Evolutionary conservation across 495 filamentous ascomycete genomes (phyloP), one percentile per base, ranked within the genome.

Genomic region (Trypethelium eluteriae): DNA sequence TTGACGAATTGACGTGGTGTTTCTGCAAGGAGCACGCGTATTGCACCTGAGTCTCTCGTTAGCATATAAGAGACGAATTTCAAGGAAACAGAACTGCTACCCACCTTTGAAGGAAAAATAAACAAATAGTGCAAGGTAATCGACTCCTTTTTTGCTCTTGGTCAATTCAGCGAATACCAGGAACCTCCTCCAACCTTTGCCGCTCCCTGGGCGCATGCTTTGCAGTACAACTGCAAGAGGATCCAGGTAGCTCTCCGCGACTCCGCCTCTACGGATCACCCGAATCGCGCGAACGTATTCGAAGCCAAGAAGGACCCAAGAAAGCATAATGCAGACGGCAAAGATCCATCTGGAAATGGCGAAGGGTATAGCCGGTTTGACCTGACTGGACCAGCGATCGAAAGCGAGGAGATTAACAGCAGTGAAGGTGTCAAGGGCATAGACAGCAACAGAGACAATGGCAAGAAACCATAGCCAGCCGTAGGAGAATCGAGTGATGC

Each of bases 91-190:
- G 3, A 14, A 38, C 25, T 35, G 38, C 16, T 36, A 75, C 84
- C 78, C 75, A 91, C 91, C 87, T 79, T 97, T 88, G 74, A 97
- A 97, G 18, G 89, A 88, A 76, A 97, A 98, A 73, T 96, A 96
- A 39, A 91, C 88, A 72, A 96, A 96, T 2, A 98, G 81, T 11
- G 93, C 94, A 49, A 96, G 81, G 74, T 96, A 96, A 74, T 97
- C 93, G 38, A 86, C 85, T 11, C 92, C 91, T 74, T 96, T 93
- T 74, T 89, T 92, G 76, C 88, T 90, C 74, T 93, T 92, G 1
- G 94, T 96, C 77, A 98, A 79, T 69, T 91, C 90, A 5, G 92
- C 86, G 73, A 96, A 98, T 57, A 98, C 92, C 18, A 97, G 79
- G 73, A 97, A 98, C 39, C 93, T 82, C 69, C 83, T 87, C 86